Base-by-base conservation (phyloP, 371 early-diverging fungal species). In the Parasitella parasitica region DNA sequence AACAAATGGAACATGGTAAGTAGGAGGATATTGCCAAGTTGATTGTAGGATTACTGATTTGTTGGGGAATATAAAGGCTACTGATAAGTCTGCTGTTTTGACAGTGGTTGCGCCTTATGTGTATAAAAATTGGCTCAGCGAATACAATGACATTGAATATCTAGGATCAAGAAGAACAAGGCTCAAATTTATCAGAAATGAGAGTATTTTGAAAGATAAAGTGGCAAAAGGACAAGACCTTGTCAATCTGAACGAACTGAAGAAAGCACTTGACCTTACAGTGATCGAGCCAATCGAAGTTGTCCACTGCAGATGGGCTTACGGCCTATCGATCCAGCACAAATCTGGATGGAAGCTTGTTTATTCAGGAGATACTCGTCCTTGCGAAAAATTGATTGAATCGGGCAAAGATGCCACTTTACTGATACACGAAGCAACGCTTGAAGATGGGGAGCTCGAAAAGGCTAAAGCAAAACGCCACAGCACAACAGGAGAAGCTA, bases 341-440 rank as follows among this genome's bases (percentile, higher is more conserved):
- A 54, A 59, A 43, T 77, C 80, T 15, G 89, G 89, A 1, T 89
- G 87, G 86, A 89, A 87, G 61, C 56, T 89, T 51, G 89, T 88
- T 24, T 96, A 95, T 72, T 98, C 99, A 2, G 99, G 99, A 27
- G 99, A 99, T 75, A 96, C 98, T 24, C 88, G 96, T 15, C 99
- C 99, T 15, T 90, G 91, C 64, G 55, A 81, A 16, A 80, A 81
- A 20, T 81, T 99, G 28, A 83, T 91, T 5, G 61, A 82, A 7
- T 84, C 89, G 20, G 97, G 96, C 0, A 70, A 81, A 59, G 70
- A 81, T 38, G 88, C 90, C 0, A 90, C 91, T 2, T 63, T 99
- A 0, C 73, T 99, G 60, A 86, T 99, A 57, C 99, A 99, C 73
- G 99, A 99, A 78, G 96, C 97, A 0, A 99, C 99, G 3, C 87